Evolutionary conservation across 2,329 filamentous ascomycete genomes (phyloP).

Genomic region (Aspergillus luchuensis): DNA sequence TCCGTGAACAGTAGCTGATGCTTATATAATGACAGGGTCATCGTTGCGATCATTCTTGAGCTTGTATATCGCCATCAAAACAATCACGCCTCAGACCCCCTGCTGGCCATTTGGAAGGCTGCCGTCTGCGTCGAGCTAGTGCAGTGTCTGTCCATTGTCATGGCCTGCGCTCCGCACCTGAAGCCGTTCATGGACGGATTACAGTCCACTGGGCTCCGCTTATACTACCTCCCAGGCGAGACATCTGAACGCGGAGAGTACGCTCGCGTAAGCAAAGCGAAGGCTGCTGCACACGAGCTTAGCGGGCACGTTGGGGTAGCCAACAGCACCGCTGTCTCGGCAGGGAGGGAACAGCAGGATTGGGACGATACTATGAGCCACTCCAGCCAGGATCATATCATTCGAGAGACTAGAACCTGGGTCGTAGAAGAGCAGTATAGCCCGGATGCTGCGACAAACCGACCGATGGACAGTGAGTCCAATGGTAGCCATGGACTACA

Average conservation of each 20-base stretch:
- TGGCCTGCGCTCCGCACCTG: neutral
- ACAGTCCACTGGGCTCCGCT: constrained; percentile 2
- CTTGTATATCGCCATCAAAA: neutral
- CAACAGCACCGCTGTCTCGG: neutral
- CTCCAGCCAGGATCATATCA: constrained; percentile 4
- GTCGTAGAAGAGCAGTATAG: constrained; percentile 4
- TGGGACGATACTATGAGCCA: constrained; percentile 2
- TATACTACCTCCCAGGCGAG: neutral
- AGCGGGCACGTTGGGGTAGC: neutral
- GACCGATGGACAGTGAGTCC: neutral
- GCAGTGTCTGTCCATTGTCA: neutral
- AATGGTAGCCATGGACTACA: neutral
- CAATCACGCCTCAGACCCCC: neutral
- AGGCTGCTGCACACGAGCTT: neutral
- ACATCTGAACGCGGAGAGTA: neutral
- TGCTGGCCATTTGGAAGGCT: neutral
- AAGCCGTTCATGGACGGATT: constrained; percentile 8
- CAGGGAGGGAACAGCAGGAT: neutral
- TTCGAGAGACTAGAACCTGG: constrained; percentile 1
- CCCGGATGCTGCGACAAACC: neutral
- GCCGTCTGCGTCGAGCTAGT: neutral
- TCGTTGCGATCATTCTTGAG: neutral
- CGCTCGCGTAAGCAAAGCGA: neutral
- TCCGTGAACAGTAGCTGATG: neutral
- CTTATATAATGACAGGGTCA: neutral